These are phyloP conservation scores for Saksenaea vasiformis DNA, from an alignment of 371 early-diverging fungal genomes.

Conservation along the genomic window DNA sequence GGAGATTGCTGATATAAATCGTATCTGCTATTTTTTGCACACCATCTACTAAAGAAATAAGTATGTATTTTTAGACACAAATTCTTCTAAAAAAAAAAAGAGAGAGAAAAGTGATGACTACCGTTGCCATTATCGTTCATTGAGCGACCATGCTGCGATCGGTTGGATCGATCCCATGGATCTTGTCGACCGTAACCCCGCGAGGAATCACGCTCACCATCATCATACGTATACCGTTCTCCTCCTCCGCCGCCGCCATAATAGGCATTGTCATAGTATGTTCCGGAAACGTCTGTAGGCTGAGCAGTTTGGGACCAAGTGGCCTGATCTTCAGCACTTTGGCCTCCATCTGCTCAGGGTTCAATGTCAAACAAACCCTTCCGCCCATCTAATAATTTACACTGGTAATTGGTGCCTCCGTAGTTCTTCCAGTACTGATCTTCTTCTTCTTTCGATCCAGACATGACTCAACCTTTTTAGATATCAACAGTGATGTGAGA, in stretches of 20 bases:
- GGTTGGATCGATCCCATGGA: not conserved
- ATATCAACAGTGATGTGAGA: too few species aligned
- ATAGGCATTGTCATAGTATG: not conserved
- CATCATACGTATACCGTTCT: not conserved
- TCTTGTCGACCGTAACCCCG: not conserved
- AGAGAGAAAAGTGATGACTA: not conserved
- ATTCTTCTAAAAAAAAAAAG: not conserved
- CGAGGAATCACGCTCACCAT: not conserved
- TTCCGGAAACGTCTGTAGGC: not conserved
- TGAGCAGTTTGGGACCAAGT: slow-evolving; percentile 1
- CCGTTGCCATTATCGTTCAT: not conserved
- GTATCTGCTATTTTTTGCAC: slow-evolving; percentile 63
- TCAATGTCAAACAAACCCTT: slow-evolving; percentile 2
- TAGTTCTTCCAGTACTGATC: slow-evolving; percentile 4
- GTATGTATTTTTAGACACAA: not conserved
- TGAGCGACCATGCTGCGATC: not conserved
- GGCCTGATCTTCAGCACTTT: not conserved
- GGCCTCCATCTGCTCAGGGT: slow-evolving; percentile 3
- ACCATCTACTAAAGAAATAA: slow-evolving; percentile 12
- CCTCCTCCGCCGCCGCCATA: not conserved
- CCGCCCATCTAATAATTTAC: slow-evolving; percentile 1
- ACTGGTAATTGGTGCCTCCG: not conserved
- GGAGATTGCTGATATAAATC: slow-evolving; percentile 65
- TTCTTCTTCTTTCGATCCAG: slow-evolving; percentile 3
- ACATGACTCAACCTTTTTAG: not conserved